These are phyloP conservation scores for Fusarium proliferatum DNA, from an alignment of 2,329 filamentous ascomycete species.

Conservation along the genomic window DNA sequence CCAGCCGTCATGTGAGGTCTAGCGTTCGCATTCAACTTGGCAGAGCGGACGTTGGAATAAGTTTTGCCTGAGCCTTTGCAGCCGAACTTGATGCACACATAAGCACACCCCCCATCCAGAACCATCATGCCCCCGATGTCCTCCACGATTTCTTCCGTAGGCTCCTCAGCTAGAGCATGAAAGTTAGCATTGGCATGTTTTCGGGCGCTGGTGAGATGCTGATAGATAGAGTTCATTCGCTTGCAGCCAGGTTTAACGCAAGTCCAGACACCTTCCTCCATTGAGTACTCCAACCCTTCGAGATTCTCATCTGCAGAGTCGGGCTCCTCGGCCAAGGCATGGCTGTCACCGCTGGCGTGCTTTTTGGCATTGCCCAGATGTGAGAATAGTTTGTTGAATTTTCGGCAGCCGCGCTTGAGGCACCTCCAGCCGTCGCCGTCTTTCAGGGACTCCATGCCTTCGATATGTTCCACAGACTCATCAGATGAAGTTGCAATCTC, in stretches of 20 bases:
- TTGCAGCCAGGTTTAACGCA: conserved; percentile 1
- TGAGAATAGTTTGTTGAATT: not conserved
- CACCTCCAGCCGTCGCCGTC: not conserved
- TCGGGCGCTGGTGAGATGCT: not conserved
- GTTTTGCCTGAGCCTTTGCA: not conserved
- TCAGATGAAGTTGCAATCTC: conserved; percentile 1
- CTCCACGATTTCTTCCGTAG: not conserved
- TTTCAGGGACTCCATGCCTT: not conserved
- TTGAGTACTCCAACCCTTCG: not conserved
- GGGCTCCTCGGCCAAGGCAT: not conserved
- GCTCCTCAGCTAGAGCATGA: conserved; percentile 2
- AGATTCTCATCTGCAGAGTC: not conserved
- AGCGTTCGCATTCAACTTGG: not conserved
- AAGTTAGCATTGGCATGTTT: not conserved
- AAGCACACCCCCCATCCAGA: not conserved
- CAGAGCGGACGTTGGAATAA: not conserved
- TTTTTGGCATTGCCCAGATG: not conserved
- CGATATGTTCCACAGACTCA: not conserved
- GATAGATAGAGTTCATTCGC: not conserved
- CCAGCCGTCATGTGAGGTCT: not conserved
- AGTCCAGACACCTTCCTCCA: not conserved
- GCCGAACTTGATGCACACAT: not conserved
- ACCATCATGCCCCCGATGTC: not conserved
- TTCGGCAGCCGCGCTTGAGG: conserved; percentile 3
- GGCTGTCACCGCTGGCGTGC: not conserved